Percentiles rank a stretch among this genome's conserved stretches.
Conservation (phyloP, 257 asterid genomes). For the Jasminum sambac region DNA sequence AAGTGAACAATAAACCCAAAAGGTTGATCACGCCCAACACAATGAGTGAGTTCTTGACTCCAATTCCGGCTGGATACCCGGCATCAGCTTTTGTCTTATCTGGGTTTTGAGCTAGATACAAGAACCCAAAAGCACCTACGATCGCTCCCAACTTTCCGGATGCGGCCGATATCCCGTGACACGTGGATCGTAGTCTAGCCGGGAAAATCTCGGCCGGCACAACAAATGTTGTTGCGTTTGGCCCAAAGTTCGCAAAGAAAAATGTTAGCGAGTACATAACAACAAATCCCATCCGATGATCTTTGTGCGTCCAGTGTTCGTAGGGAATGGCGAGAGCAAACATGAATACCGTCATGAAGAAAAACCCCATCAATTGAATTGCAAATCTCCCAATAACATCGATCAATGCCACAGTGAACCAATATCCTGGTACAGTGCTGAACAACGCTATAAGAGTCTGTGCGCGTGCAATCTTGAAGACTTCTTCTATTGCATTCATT, state of each 20-base stretch:
- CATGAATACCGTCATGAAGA: slow-evolving; percentile 59
- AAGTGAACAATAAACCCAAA: slow-evolving; percentile 46
- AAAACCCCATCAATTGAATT: slow-evolving; percentile 52
- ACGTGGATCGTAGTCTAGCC: slow-evolving; percentile 58
- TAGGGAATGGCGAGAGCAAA: slow-evolving; percentile 59
- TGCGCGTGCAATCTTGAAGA: slow-evolving; percentile 49
- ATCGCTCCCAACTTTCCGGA: slow-evolving; percentile 68
- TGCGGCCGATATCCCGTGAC: slow-evolving; percentile 75
- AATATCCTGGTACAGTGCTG: slow-evolving; percentile 68
- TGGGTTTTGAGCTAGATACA: slow-evolving; percentile 53
- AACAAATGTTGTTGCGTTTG: slow-evolving; percentile 59
- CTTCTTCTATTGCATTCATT: slow-evolving; percentile 52
- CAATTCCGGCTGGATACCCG: slow-evolving; percentile 62
- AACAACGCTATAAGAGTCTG: slow-evolving; percentile 60
- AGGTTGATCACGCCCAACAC: slow-evolving; percentile 48
- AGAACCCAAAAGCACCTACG: slow-evolving; percentile 67
- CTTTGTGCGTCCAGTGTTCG: slow-evolving; percentile 52
- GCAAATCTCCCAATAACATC: slow-evolving; percentile 47
- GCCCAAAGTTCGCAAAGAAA: slow-evolving; percentile 65
- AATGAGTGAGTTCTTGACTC: slow-evolving; percentile 56
- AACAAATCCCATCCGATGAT: slow-evolving; percentile 47
- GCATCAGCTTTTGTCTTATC: slow-evolving; percentile 56
- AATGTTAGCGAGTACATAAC: slow-evolving; percentile 50
- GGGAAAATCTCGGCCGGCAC: slow-evolving; percentile 80
- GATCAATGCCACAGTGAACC: slow-evolving; percentile 57